Evolutionary conservation across 257 asterid species (phyloP), one percentile per base, ranked within the genome.

Genomic region (Paraleonurus japonicus): DNA sequence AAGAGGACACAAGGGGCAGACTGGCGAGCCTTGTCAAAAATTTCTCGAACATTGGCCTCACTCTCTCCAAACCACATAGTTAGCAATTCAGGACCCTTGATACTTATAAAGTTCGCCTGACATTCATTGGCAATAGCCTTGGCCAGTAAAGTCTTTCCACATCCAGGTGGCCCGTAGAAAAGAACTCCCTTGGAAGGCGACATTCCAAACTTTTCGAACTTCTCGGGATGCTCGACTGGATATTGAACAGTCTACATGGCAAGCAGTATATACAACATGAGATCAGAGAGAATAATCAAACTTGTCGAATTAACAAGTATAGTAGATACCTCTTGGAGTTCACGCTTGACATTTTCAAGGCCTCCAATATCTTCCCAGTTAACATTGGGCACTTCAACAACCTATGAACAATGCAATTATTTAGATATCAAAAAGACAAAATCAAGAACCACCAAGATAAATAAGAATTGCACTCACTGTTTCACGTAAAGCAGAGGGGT

Each of bases 61-160:
- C 98, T 92, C 83, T 92, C 98, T 69, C 98, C 98, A 55, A 92
- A 92, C 98, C 98, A 92, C 98, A 90, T 90, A 32, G 98, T 92
- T 37, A 92, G 92, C 82, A 90, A 58, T 73, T 92, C 98, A 11
- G 98, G 98, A 54, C 98, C 98, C 82, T 90, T 92, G 58, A 92
- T 72, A 62, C 98, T 92, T 61, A 92, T 92, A 39, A 92, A 92
- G 79, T 92, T 92, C 2, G 98, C 98, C 69, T 92, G 98, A 22
- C 98, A 92, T 79, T 92, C 98, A 15, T 87, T 92, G 12, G 96
- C 98, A 75, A 92, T 92, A 33, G 98, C 98, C 81, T 92, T 92
- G 57, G 98, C 98, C 26, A 92, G 84, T 67, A 92, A 59, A 45
- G 98, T 92, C 72, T 92, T 92, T 17, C 96, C 98, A 78, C 96